Evolutionary conservation across 345 rosid species (phyloP), one percentile per base, ranked within the genome.

Genomic region (Heritiera littoralis): DNA sequence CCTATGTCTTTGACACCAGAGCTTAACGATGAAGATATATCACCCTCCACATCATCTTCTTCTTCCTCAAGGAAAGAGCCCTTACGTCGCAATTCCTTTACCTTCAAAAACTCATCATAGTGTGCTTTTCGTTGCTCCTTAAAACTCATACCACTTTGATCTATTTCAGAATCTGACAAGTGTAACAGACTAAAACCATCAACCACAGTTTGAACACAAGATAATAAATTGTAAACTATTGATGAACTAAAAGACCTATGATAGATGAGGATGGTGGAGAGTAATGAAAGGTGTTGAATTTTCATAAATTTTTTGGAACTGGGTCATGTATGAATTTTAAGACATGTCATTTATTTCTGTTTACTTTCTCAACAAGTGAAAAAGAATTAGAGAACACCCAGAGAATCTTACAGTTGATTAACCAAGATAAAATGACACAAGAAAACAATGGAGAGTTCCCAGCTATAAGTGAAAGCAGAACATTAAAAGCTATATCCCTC

Each of bases 41-140:
- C 87, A 6, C 75, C 35, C 69, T 83, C 81, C 9, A 83, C 81
- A 55, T 82, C 89, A 17, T 88, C 99, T 74, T 84, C 93, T 28
- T 91, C 97, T 69, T 85, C 97, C 72, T 85, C 97, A 1, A 85
- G 56, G 41, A 90, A 77, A 4, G 98, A 93, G 35, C 97, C 97
- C 43, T 87, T 81, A 20, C 86, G 84, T 79, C 87, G 81, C 77
- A 94, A 89, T 81, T 97, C 98, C 80, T 89, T 93, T 69, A 94
- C 96, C 76, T 86, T 94, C 76, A 77, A 90, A 83, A 89, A 93
- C 89, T 97, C 98, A 66, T 97, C 87, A 72, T 97, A 97, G 76
- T 97, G 99, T 54, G 85, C 96, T 80, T 88, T 85, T 80, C 99
- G 86, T 49, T 83, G 99, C 83, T 92, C 99, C 84, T 77, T 90